phyloP scores from a whole-genome alignment of 2,329 filamentous ascomycete species.

The Aureobasidium subglaciale region DNA sequence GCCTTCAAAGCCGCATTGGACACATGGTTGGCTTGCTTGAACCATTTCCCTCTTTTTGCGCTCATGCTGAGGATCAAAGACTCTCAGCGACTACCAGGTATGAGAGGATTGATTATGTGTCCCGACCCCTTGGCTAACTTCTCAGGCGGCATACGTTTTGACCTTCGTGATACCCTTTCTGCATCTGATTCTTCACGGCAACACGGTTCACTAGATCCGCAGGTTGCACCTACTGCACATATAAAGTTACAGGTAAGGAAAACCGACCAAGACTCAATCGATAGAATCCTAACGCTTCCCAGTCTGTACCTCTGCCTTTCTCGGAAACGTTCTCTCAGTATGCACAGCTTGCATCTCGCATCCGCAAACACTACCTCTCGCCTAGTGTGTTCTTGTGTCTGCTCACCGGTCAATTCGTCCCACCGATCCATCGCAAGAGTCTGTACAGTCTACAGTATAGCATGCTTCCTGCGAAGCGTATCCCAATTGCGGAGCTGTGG shows the following conservation, averaged over 20 bases:
- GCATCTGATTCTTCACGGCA: slow-evolving; percentile 18
- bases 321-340: slow-evolving; percentile 97
- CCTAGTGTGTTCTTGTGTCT: slow-evolving; percentile 82
- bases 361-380: slow-evolving; percentile 91
- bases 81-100: slow-evolving; percentile 76
- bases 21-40: slow-evolving; percentile 84
- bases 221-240: slow-evolving; percentile 61
- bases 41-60: slow-evolving; percentile 96
- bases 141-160: slow-evolving; percentile 71
- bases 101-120: slow-evolving; percentile 18
- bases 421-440: slow-evolving; percentile 88
- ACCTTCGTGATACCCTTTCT: slow-evolving; percentile 66
- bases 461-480: slow-evolving; percentile 81
- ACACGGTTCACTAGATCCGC: background rate
- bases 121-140: background rate
- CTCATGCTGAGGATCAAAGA: slow-evolving; percentile 95
- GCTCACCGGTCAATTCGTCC: slow-evolving; percentile 83
- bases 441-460: slow-evolving; percentile 96
- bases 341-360: slow-evolving; percentile 84
- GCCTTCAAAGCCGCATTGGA: slow-evolving; percentile 85
- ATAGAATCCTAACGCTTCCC: slow-evolving; percentile 6
- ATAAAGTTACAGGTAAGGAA: slow-evolving; percentile 73
- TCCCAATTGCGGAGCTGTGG: slow-evolving; percentile 83
- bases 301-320: slow-evolving; percentile 85
- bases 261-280: background rate